These are phyloP conservation scores for Chytriomyces sp. DNA, from an alignment of 192 early-diverging fungal species.

Conservation along the genomic window DNA sequence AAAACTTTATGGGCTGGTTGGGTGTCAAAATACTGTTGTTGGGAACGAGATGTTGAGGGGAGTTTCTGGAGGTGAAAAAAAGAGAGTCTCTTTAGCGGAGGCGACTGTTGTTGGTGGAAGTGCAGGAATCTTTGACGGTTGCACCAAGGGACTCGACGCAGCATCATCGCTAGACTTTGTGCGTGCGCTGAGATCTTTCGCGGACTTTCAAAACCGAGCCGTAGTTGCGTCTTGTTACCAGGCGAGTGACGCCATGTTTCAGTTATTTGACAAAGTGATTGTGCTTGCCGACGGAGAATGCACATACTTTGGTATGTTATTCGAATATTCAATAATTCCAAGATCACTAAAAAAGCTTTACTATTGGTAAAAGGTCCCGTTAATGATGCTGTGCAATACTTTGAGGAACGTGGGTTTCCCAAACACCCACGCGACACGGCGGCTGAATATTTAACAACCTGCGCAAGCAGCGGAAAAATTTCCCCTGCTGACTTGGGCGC, in stretches of 20 bases:
- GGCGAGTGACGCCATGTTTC: slow-evolving; percentile 75
- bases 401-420: slow-evolving; percentile 10
- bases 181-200: slow-evolving; percentile 71
- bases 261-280: slow-evolving; percentile 62
- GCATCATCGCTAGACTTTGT: slow-evolving; percentile 81
- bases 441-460: slow-evolving; percentile 26
- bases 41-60: slow-evolving; percentile 74
- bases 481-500: slow-evolving; percentile 5
- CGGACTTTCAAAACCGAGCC: slow-evolving; percentile 61
- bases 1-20: slow-evolving; percentile 37
- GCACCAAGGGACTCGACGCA: slow-evolving; percentile 76
- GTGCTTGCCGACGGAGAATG: slow-evolving; percentile 47
- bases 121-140: slow-evolving; percentile 59
- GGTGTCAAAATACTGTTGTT: slow-evolving; percentile 50
- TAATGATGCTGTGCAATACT: slow-evolving; percentile 21
- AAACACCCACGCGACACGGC: slow-evolving; percentile 25
- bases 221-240: slow-evolving; percentile 52
- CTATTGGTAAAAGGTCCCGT: slow-evolving; percentile 2
- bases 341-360: background rate
- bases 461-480: slow-evolving; percentile 3
- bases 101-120: slow-evolving; percentile 41
- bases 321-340: background rate
- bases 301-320: slow-evolving; percentile 41
- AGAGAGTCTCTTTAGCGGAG: slow-evolving; percentile 76
- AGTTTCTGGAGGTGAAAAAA: slow-evolving; percentile 85